Evolutionary conservation across 2,329 filamentous ascomycete genomes (phyloP).

Genomic region (Chrysoporthe deuterocubensis): DNA sequence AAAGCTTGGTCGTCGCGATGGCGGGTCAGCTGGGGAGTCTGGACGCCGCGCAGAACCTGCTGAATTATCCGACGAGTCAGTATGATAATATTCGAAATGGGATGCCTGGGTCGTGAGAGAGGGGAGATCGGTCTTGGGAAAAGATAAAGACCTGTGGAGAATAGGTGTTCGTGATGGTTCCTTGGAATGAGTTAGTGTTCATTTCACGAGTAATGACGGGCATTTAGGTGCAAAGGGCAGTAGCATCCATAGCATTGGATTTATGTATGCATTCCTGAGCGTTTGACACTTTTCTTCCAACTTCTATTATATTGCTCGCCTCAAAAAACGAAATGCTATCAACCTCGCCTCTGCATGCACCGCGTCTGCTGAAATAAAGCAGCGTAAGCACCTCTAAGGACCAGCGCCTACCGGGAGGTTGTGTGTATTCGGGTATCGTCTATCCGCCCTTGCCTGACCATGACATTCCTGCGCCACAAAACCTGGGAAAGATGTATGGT

Average conservation of each 20-base stretch:
- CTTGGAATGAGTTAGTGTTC: not conserved
- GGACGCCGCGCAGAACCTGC: constrained; percentile 55
- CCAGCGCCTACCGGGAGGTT: constrained; percentile 27
- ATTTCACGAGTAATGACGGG: constrained; percentile 5
- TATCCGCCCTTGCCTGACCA: constrained; percentile 27
- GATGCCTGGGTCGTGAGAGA: constrained; percentile 30
- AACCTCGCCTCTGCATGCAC: not conserved
- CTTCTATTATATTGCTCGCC: not conserved
- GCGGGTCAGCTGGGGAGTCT: constrained; percentile 52
- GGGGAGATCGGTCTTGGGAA: not conserved
- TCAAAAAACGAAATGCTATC: not conserved
- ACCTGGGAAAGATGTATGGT: constrained; percentile 9
- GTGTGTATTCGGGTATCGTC: constrained; percentile 31
- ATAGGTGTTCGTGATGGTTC: not conserved
- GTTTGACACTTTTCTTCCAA: not conserved
- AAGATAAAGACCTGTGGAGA: too few relatives aligned
- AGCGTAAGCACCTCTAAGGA: not conserved
- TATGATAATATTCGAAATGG: constrained; percentile 59
- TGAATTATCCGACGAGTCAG: constrained; percentile 59
- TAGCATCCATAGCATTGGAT: not conserved
- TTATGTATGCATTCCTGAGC: not conserved
- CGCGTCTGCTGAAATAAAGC: not conserved
- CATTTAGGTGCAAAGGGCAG: not conserved
- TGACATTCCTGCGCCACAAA: constrained; percentile 28
- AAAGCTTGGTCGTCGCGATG: constrained; percentile 63